Conservation (phyloP, 139 green algal species). For the Tetraselmis chui region DNA sequence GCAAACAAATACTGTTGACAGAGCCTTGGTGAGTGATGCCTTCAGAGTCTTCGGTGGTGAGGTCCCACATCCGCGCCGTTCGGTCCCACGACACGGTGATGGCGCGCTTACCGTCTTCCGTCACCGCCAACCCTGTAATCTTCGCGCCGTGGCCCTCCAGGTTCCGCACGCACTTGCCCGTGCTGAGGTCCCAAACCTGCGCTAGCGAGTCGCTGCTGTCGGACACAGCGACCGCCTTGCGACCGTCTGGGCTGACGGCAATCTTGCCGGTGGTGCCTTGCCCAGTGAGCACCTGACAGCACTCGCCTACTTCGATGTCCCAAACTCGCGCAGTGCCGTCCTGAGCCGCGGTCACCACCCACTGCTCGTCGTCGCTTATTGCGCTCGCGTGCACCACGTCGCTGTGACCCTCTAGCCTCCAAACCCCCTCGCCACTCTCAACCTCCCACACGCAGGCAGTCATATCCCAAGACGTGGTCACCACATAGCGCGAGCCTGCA, state of each 20-base stretch:
- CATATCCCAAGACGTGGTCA: background rate
- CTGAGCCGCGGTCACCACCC: background rate
- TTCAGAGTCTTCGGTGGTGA: background rate
- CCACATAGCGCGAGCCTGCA: background rate
- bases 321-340: background rate
- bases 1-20: background rate
- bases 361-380: background rate
- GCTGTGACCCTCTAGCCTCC: background rate
- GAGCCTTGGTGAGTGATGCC: background rate
- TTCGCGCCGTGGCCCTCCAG: conserved; percentile 47
- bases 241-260: background rate
- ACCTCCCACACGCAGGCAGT: background rate
- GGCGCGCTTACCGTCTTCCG: conserved; percentile 14
- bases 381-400: background rate
- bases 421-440: background rate
- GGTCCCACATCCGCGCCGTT: conserved; percentile 13
- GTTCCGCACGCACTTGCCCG: conserved; percentile 23
- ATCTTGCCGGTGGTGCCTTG: background rate
- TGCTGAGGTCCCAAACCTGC: conserved; percentile 38
- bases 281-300: background rate
- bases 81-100: conserved; percentile 36
- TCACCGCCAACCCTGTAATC: conserved; percentile 40
- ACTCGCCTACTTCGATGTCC: background rate
- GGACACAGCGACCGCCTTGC: background rate
- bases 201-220: background rate